phyloP scores from a whole-genome alignment of 2,329 filamentous ascomycete species.

The Xylaria sp. region DNA sequence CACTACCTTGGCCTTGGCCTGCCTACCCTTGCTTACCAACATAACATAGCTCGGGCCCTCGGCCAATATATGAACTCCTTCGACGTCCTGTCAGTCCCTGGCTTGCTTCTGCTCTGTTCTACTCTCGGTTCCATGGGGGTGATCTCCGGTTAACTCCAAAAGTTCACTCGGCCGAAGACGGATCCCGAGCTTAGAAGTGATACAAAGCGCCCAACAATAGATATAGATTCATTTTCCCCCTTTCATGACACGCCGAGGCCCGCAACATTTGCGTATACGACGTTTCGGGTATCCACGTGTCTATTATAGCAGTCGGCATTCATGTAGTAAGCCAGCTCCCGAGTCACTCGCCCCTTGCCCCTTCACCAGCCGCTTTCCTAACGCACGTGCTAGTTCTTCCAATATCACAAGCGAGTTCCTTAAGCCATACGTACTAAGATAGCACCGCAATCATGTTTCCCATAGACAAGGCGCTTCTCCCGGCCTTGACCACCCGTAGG shows the following conservation, averaged over 20 bases:
- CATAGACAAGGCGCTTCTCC: slow-evolving; percentile 59
- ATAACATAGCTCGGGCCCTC: not conserved
- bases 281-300: slow-evolving; percentile 1
- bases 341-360: not conserved
- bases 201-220: not conserved
- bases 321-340: slow-evolving; percentile 11
- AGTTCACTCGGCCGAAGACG: not conserved
- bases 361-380: slow-evolving; percentile 1
- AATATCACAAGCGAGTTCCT: slow-evolving; percentile 6
- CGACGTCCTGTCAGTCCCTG: not conserved
- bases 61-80: no score
- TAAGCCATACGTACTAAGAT: slow-evolving; percentile 8
- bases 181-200: not conserved
- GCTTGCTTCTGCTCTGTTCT: not conserved
- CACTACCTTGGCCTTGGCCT: no score
- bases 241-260: not conserved
- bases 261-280: not conserved
- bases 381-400: slow-evolving; percentile 8
- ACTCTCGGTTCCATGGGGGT: not conserved
- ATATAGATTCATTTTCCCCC: not conserved
- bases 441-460: slow-evolving; percentile 50
- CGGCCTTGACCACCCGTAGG: slow-evolving; percentile 60
- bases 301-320: slow-evolving; percentile 6
- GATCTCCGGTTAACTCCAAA: not conserved
- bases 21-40: not conserved